Base-by-base conservation (phyloP, 805 yeast genomes). In the Yarrowia sp. region DNA sequence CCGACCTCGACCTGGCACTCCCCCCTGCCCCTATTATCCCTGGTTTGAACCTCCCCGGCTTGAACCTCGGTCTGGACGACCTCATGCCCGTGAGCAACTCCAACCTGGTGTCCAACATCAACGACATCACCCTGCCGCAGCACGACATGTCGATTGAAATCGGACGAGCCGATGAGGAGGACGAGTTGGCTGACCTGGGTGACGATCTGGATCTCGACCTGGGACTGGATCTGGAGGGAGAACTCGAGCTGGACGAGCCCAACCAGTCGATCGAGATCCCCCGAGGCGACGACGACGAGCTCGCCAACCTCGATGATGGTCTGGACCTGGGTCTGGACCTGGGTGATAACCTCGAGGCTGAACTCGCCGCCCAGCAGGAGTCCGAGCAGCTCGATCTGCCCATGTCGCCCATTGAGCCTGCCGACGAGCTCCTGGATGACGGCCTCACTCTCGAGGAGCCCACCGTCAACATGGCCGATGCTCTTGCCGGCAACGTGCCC, bases 241-340 rank as follows among this genome's bases (percentile, higher is more conserved):
- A 39, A 22, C 39, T 53, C 28, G 15, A 61, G 47, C 28, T 64
- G 47, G 66, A 64, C 35, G 53, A 44, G 47, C 63, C 35, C 48
- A 88, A 87, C 69, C 80, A 78, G 36, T 87, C 92, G 0, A 80
- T 90, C 47, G 96, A 90, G 73, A 70, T 85, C 48, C 90, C 88
- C 9, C 83, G 95, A 74, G 81, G 82, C 22, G 63, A 60, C 31
- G 71, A 67, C 14, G 71, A 68, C 38, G 77, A 75, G 4, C 73
- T 71, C 3, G 76, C 70, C 39, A 72, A 72, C 53, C 74, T 73
- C n/a, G 71, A 66, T 31, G 74, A 74, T 2, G 72, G 71, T 2
- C 76, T 71, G 36, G 73, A 73, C 57, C 73, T 72, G 11, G 87
- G 83, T 65, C 75, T 84, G 65, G 86, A 83, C 32, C 77, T 86